Percentiles rank a stretch among this genome's conserved stretches.
Evolutionary conservation across 768 basidiomycete species (phyloP).

Genomic region (Xerocomellus intermedius): DNA sequence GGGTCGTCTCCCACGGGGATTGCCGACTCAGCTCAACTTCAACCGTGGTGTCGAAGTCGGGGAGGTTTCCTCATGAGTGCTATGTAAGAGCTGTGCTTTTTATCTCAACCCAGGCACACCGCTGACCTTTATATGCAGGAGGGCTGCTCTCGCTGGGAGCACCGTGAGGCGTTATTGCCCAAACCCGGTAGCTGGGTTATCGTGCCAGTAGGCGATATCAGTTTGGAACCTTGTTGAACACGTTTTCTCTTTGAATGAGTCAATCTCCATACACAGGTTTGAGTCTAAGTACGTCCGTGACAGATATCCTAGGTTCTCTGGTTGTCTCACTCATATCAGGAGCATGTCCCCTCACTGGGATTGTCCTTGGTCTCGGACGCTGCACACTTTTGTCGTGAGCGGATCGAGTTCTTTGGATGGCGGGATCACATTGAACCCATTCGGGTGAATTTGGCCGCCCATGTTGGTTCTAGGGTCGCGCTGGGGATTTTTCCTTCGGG

Average conservation of each 20-base stretch:
- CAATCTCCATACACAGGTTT: not conserved
- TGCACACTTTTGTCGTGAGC: slow-evolving; percentile 2
- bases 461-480: not conserved
- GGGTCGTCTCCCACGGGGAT: slow-evolving; percentile 13
- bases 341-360: not conserved
- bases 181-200: slow-evolving; percentile 14
- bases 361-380: not conserved
- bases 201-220: slow-evolving; percentile 9
- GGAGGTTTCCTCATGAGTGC: not conserved
- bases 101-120: slow-evolving; percentile 19
- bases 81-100: slow-evolving; percentile 11
- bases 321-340: slow-evolving; percentile 3
- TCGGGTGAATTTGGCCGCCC: not conserved
- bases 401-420: not conserved
- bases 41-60: not conserved
- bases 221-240: slow-evolving; percentile 17
- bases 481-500: slow-evolving; percentile 8
- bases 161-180: slow-evolving; percentile 11
- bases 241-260: slow-evolving; percentile 12
- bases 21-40: slow-evolving; percentile 14
- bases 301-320: not conserved
- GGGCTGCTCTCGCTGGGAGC: not conserved
- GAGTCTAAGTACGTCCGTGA: slow-evolving; percentile 1
- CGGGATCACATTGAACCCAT: not conserved
- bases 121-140: slow-evolving; percentile 7